phyloP scores from a whole-genome alignment of 805 yeast species.

The Hanseniaspora hatyaiensis region DNA sequence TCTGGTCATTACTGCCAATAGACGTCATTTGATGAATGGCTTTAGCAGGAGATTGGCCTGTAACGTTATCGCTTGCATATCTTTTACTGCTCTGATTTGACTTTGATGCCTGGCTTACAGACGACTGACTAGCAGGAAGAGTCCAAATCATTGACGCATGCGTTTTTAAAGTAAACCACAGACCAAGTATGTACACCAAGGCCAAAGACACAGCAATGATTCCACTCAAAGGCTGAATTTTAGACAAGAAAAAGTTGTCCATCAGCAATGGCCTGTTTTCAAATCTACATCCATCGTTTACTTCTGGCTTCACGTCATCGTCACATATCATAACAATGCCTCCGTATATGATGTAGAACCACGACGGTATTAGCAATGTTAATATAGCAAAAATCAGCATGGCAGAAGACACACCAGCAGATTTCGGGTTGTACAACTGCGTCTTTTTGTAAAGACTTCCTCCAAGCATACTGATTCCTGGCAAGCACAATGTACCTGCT shows the following conservation, averaged over 20 bases:
- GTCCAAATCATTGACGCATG: slow-evolving; percentile 97
- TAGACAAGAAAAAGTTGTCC: slow-evolving; percentile 50
- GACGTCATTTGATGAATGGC: neutral
- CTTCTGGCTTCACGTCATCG: slow-evolving; percentile 16
- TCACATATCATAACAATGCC: slow-evolving; percentile 65
- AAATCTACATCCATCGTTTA: slow-evolving; percentile 49
- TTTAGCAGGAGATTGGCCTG: slow-evolving; percentile 18
- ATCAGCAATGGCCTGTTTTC: slow-evolving; percentile 63
- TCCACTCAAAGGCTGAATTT: slow-evolving; percentile 72
- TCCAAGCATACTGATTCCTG: slow-evolving; percentile 95
- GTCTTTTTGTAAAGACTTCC: slow-evolving; percentile 90
- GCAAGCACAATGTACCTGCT: slow-evolving; percentile 82
- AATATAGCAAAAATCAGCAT: slow-evolving; percentile 84
- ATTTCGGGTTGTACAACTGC: slow-evolving; percentile 86
- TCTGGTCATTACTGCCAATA: too few species aligned
- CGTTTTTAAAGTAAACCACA: slow-evolving; percentile 85
- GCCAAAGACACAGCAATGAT: slow-evolving; percentile 72
- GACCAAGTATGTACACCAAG: slow-evolving; percentile 74
- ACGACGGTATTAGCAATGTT: slow-evolving; percentile 85
- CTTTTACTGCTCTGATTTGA: slow-evolving; percentile 22
- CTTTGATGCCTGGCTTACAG: too few species aligned
- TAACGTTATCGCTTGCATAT: slow-evolving; percentile 18
- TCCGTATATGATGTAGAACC: slow-evolving; percentile 82
- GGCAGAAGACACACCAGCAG: slow-evolving; percentile 95
- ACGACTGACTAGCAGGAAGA: slow-evolving; percentile 36